A percentile compares a stretch with the other conserved stretches of the same genome.
Conservation (phyloP, 2,329 filamentous ascomycete species). For the Diaporthe helianthi region DNA sequence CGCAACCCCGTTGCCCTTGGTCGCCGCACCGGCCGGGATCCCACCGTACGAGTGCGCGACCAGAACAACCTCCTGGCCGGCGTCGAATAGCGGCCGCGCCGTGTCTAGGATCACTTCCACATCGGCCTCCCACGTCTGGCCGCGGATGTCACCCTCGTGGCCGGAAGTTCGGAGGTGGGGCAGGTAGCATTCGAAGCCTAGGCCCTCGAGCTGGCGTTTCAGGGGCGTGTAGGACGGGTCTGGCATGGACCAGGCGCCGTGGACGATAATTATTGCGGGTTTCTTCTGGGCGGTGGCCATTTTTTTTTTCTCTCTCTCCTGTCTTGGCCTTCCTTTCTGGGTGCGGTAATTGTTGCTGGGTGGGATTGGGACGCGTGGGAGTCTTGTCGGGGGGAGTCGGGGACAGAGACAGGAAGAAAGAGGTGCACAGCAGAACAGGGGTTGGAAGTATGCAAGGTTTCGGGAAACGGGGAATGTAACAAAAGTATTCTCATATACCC, state of each 20-base stretch:
- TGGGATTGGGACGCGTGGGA: neutral
- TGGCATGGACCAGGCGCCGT: constrained; percentile 17
- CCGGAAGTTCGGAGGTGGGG: constrained; percentile 18
- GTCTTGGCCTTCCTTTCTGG: neutral
- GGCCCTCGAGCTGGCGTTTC: constrained; percentile 10
- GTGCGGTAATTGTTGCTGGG: neutral
- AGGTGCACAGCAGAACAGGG: neutral
- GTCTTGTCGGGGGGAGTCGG: too few species aligned
- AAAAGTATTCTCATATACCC: neutral
- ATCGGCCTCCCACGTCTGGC: constrained; percentile 15
- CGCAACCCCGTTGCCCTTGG: constrained; percentile 16
- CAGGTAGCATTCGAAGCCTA: constrained; percentile 16
- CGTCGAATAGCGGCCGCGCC: constrained; percentile 6
- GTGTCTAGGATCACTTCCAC: constrained; percentile 13
- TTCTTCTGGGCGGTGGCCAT: constrained; percentile 6
- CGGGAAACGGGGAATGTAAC: neutral
- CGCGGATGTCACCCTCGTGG: neutral
- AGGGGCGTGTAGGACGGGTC: constrained; percentile 17
- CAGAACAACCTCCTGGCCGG: neutral
- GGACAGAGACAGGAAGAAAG: neutral
- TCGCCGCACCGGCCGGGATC: constrained; percentile 1
- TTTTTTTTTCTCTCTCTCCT: neutral
- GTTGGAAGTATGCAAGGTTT: neutral
- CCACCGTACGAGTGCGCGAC: constrained; percentile 18
- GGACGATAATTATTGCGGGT: constrained; percentile 19